Percentiles rank a stretch among this genome's conserved stretches.
Conservation (phyloP, 306 rosid genomes). For the Datisca glomerata region DNA sequence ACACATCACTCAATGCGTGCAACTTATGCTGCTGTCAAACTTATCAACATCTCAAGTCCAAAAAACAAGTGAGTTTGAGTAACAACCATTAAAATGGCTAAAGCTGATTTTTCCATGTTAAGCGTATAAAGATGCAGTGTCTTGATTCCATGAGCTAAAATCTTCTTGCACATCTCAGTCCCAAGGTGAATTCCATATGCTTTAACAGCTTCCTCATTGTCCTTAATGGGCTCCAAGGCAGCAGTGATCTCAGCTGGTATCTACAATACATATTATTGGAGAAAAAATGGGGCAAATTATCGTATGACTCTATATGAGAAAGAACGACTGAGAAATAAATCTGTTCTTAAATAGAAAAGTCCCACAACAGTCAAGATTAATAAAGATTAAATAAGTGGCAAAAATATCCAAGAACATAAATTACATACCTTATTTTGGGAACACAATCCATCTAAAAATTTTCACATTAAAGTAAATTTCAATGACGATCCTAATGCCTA, state of each 20-base stretch:
- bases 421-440: no score
- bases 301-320: no score
- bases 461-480: no score
- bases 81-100: slow-evolving; percentile 60
- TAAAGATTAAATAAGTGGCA: no score
- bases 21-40: slow-evolving; percentile 6
- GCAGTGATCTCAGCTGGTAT: slow-evolving; percentile 67
- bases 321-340: no score
- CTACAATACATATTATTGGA: slow-evolving; percentile 41
- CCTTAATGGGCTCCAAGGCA: slow-evolving; percentile 91
- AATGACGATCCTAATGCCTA: no score
- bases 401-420: no score
- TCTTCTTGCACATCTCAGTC: slow-evolving; percentile 93
- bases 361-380: no score
- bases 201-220: slow-evolving; percentile 96
- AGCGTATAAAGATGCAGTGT: slow-evolving; percentile 81
- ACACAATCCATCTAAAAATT: no score
- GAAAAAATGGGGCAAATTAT: no score
- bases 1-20: background rate
- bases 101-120: slow-evolving; percentile 90
- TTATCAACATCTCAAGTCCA: slow-evolving; percentile 14
- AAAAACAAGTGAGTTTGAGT: slow-evolving; percentile 8
- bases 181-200: slow-evolving; percentile 87
- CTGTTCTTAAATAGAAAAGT: no score
- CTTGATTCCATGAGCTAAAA: slow-evolving; percentile 85